phyloP scores from a whole-genome alignment of 169 alveolate species.

The Plasmodium cynomolgi region DNA sequence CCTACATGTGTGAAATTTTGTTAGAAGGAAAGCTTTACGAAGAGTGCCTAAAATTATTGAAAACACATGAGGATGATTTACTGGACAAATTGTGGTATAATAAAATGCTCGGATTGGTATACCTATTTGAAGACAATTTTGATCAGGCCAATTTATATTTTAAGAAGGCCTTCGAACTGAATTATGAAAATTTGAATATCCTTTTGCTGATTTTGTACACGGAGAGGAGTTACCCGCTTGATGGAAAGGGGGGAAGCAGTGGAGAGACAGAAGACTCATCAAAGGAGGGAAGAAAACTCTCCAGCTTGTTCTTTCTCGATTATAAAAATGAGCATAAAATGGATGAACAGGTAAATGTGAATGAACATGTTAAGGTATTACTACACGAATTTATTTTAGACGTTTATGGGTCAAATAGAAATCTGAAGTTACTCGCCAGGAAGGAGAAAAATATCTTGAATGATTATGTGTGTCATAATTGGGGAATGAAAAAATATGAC shows the following conservation, averaged over 20 bases:
- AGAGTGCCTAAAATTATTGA: slow-evolving; percentile 26
- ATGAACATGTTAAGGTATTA: slow-evolving; percentile 12
- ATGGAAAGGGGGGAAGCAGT: not conserved
- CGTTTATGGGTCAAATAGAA: slow-evolving; percentile 64
- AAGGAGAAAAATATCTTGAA: slow-evolving; percentile 41
- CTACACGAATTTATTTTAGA: slow-evolving; percentile 64
- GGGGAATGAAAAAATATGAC: slow-evolving; percentile 61
- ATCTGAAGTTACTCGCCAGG: slow-evolving; percentile 36
- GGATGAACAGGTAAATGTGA: slow-evolving; percentile 18
- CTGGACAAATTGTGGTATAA: slow-evolving; percentile 49
- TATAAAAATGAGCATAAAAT: slow-evolving; percentile 53
- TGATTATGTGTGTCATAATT: slow-evolving; percentile 59
- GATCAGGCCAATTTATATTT: slow-evolving; percentile 32
- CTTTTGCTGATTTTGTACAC: slow-evolving; percentile 46
- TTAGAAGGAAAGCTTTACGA: slow-evolving; percentile 63
- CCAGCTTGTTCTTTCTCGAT: slow-evolving; percentile 51
- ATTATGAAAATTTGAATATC: slow-evolving; percentile 51
- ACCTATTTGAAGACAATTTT: slow-evolving; percentile 37
- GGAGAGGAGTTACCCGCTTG: not conserved
- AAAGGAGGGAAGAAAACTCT: not conserved
- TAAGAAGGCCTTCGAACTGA: slow-evolving; percentile 45
- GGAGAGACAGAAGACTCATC: not conserved
- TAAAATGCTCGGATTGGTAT: slow-evolving; percentile 36
- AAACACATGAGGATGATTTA: not conserved
- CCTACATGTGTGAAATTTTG: slow-evolving; percentile 40